These are phyloP conservation scores for Mycena rebaudengoi DNA, from an alignment of 768 basidiomycete species.

Conservation along the genomic window DNA sequence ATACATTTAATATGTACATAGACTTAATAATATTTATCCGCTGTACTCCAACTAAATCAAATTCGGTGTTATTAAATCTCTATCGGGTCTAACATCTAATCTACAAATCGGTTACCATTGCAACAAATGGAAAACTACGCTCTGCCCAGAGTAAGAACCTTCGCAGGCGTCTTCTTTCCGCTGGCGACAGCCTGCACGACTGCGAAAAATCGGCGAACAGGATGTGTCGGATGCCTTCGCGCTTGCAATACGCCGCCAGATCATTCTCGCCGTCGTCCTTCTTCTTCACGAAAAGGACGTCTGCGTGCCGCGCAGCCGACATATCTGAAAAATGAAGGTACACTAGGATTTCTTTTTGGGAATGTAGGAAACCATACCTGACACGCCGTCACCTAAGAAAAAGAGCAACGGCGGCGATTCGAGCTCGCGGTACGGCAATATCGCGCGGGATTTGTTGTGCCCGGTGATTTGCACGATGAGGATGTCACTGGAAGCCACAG, in stretches of 20 bases:
- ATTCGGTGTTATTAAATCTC: no score
- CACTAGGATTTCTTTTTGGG: no score
- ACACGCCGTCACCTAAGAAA: conserved; percentile 98
- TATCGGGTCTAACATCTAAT: no score
- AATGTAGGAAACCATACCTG: conserved; percentile 69
- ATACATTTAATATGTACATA: no score
- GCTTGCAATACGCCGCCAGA: conserved; percentile 81
- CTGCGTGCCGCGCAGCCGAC: conserved; percentile 92
- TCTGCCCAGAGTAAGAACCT: conserved; percentile 47
- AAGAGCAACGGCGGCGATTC: conserved; percentile 81
- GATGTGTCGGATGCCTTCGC: conserved; percentile 81
- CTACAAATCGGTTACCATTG: no score
- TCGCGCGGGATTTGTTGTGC: conserved; percentile 96
- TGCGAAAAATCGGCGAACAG: conserved; percentile 77
- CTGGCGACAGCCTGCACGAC: conserved; percentile 74
- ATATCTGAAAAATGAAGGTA: no score
- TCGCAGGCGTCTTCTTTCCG: conserved; percentile 66
- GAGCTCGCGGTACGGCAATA: conserved; percentile 86
- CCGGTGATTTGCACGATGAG: conserved; percentile 52
- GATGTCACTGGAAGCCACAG: background rate
- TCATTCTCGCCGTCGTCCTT: conserved; percentile 86
- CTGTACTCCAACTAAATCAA: no score
- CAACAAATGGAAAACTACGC: no score
- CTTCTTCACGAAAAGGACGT: conserved; percentile 93
- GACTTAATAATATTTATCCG: no score